Evolutionary conservation across 2,329 filamentous ascomycete species (phyloP), one percentile per base, ranked within the genome.

Genomic region (Alternaria sp.): DNA sequence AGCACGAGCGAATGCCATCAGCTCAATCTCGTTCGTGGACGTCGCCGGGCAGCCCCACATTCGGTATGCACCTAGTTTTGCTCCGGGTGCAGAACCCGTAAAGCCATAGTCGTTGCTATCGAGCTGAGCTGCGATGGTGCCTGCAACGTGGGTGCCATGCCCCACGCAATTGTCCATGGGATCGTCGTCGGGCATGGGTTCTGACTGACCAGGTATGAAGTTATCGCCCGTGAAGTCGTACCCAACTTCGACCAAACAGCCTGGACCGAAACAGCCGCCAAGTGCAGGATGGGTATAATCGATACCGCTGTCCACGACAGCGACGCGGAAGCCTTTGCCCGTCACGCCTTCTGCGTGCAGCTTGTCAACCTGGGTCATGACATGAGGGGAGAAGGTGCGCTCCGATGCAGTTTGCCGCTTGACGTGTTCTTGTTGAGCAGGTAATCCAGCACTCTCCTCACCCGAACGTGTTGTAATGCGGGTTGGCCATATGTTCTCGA

Each of bases 231-330:
- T 82, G 40, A 87, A 78, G 61, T 88, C 86, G 34, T 79, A 79
- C 17, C 88, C 87, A 57, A 82, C 84, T 3, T 80, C 79, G 17
- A 90, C 84, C 39, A 88, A 78, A 64, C 83, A 88, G 11, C 81
- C 85, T 1, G 79, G 67, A 2, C 87, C 88, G 68, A 88, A 89
- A 67, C 87, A 87, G 45, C 86, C 86, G 34, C 88, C 88, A 0
- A 90, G 81, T 28, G 85, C 85, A 2, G 86, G 84, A 66, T 90
- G 87, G 0, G 77, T 81, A 68, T 88, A 89, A 69, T 90, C 87
- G 46, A 69, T 37, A 2, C 79, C 79, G 21, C 72, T 76, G 58
- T 82, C 78, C 42, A 82, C 71, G 29, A 83, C 69, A 5, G 73
- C 81, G 17, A 84, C 73, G 23, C 76, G 77, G 29, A 81, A 67